Percentiles rank a stretch among this genome's conserved stretches.
Evolutionary conservation across 306 rosid genomes (phyloP).

Genomic region (Benincasa hispida): DNA sequence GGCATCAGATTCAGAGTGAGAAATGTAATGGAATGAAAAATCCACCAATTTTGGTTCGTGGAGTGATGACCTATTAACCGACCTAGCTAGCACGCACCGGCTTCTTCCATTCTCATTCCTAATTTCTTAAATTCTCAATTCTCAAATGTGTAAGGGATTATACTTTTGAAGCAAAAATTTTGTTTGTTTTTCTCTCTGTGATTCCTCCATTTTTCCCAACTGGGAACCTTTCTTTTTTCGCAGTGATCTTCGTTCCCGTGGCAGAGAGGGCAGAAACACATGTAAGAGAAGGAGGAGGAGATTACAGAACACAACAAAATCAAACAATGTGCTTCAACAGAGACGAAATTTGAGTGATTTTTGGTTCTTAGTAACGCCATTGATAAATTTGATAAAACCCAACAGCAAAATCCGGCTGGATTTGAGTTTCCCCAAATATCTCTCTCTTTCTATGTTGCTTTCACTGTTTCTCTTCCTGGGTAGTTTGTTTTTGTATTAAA

Average conservation of each 20-base stretch:
- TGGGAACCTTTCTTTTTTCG: neutral
- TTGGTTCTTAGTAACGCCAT: neutral
- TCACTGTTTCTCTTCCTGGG: conserved; percentile 3
- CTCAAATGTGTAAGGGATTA: neutral
- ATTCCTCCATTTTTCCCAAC: neutral
- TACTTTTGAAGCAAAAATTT: neutral
- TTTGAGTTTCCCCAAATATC: neutral
- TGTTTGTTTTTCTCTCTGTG: neutral
- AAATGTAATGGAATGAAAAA: neutral
- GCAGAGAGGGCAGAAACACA: neutral
- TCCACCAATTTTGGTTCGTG: conserved; percentile 2
- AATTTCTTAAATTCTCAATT: neutral
- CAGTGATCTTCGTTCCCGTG: neutral
- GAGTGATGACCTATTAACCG: neutral
- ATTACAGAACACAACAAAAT: neutral
- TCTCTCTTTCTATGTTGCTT: neutral
- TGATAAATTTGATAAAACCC: neutral
- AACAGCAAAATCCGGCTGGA: conserved; percentile 2
- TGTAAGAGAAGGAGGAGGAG: neutral
- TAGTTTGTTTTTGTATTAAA: neutral
- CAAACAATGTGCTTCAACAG: neutral
- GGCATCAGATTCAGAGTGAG: neutral
- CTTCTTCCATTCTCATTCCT: neutral
- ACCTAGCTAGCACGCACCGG: neutral
- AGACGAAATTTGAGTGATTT: neutral